A percentile compares a stretch with the other conserved stretches of the same genome.
phyloP scores from a whole-genome alignment of 768 basidiomycete genomes.

The Kwoniella sp. region DNA sequence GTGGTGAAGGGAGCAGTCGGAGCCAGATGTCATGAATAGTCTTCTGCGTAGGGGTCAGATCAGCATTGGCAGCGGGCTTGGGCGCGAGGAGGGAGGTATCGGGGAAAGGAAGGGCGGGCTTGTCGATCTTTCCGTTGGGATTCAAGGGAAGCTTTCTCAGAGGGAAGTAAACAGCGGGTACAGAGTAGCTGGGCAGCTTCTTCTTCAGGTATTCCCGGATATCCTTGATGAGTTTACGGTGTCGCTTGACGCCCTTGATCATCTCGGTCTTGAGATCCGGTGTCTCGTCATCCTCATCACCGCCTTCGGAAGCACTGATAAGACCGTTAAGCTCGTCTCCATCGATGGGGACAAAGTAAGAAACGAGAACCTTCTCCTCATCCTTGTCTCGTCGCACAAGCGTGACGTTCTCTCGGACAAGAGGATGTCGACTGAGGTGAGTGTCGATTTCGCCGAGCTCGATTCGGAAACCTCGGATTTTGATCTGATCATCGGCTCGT shows the following conservation, averaged over 20 bases:
- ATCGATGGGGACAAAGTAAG: slow-evolving; percentile 90
- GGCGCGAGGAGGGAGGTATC: slow-evolving; percentile 74
- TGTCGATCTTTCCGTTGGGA: slow-evolving; percentile 99
- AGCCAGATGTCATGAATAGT: slow-evolving; percentile 84
- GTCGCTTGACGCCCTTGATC: slow-evolving; percentile 76
- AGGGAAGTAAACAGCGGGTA: slow-evolving; percentile 94
- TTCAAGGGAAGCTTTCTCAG: slow-evolving; percentile 94
- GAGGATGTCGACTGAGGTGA: slow-evolving; percentile 86
- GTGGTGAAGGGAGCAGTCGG: slow-evolving; percentile 74
- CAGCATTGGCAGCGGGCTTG: slow-evolving; percentile 58
- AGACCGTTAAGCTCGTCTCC: slow-evolving; percentile 67
- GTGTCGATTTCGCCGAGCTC: slow-evolving; percentile 98
- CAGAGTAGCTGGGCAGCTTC: slow-evolving; percentile 91
- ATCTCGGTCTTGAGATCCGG: slow-evolving; percentile 67
- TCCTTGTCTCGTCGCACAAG: slow-evolving; percentile 95
- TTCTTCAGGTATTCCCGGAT: slow-evolving; percentile 94
- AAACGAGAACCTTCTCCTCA: slow-evolving; percentile 97
- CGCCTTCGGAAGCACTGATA: slow-evolving; percentile 57
- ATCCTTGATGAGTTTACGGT: slow-evolving; percentile 85
- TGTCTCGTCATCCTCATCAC: slow-evolving; percentile 39
- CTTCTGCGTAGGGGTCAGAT: slow-evolving; percentile 71
- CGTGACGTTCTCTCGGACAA: slow-evolving; percentile 96
- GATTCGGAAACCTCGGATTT: slow-evolving; percentile 98
- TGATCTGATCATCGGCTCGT: slow-evolving; percentile 96
- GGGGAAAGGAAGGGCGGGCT: slow-evolving; percentile 96